phyloP scores from a whole-genome alignment of 495 filamentous ascomycete genomes.

The Tuber melanosporum region DNA sequence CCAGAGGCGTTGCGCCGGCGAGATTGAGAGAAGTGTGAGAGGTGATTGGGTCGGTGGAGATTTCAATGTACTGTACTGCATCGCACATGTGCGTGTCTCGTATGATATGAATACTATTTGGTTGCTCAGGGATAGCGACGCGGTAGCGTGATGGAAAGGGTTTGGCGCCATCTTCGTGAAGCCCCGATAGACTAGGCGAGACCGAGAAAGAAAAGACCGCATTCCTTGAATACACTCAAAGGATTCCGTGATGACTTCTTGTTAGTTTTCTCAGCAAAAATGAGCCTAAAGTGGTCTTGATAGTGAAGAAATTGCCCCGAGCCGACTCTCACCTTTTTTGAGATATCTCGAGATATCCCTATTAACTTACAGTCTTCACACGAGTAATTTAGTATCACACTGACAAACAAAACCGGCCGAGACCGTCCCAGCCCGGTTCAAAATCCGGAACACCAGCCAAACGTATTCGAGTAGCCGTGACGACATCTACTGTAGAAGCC shows the following conservation, averaged over 20 bases:
- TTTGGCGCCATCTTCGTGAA: not conserved
- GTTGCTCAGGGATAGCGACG: not conserved
- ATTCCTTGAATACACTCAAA: not conserved
- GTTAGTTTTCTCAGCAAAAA: not conserved
- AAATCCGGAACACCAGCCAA: too few species aligned
- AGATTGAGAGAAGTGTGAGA: not conserved
- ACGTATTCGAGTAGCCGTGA: too few species aligned
- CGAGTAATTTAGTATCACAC: too few species aligned
- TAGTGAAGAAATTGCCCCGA: not conserved
- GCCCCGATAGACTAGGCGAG: not conserved
- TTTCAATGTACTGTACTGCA: not conserved
- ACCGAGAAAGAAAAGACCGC: too few species aligned
- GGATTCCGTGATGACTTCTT: not conserved
- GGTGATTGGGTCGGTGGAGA: not conserved
- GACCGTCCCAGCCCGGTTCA: too few species aligned
- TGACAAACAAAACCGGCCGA: too few species aligned
- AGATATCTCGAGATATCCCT: not conserved
- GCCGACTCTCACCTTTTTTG: not conserved
- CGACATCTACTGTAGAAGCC: too few species aligned
- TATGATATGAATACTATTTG: not conserved
- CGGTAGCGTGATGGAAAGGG: not conserved
- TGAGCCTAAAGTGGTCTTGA: not conserved
- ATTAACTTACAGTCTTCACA: not conserved
- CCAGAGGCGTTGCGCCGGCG: constrained; percentile 20
- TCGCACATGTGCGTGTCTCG: too few species aligned